Base-by-base conservation (phyloP, 768 basidiomycete species). In the Mycena amicta region DNA sequence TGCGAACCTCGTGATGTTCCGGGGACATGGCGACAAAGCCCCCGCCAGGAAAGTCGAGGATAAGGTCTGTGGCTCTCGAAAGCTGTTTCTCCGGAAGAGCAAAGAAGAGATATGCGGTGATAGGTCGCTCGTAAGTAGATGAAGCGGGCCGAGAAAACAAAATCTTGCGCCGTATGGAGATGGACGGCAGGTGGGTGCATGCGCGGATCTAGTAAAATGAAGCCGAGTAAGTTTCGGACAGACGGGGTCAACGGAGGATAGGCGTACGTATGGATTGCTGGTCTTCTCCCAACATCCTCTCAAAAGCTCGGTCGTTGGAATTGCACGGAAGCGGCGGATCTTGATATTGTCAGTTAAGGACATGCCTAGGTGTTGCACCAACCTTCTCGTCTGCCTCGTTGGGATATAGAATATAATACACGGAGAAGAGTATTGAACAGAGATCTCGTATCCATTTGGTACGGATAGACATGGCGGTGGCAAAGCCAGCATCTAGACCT, bases 231-330 rank as follows among this genome's bases (percentile, higher is more conserved):
- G 47, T 43, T 37, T 43, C 46, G 20, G 26, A 40, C 26, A 25
- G n/a, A n/a, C n/a, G n/a, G n/a, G n/a, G n/a, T n/a, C n/a, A n/a
- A 18, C 50, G n/a, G 56, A 47, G 49, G 45, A 58, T 52, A 39
- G 37, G 50, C 84, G 61, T 67, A 93, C 93, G 76, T 93, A 91
- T 59, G 95, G 97, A 74, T 98, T 96, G 2, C 83, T 81, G 0
- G 93, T 93, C 79, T 99, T 99, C 74, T 96, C 95, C 97, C 97
- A 99, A 23, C 94, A 98, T 18, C 84, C 80, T 2, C 97, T 87
- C 23, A 99, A 82, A 90, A 98, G 94, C 75, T 99, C 96, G 23
- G 98, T 88, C 0, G 96, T 97, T 49, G 94, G 95, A 0, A 95
- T 85, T 23, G 96, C 94, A 67, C 97, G 82, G 70, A 92, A 98